Evolutionary conservation across 2,329 filamentous ascomycete genomes (phyloP).

Genomic region (Xylariaceae sp.): DNA sequence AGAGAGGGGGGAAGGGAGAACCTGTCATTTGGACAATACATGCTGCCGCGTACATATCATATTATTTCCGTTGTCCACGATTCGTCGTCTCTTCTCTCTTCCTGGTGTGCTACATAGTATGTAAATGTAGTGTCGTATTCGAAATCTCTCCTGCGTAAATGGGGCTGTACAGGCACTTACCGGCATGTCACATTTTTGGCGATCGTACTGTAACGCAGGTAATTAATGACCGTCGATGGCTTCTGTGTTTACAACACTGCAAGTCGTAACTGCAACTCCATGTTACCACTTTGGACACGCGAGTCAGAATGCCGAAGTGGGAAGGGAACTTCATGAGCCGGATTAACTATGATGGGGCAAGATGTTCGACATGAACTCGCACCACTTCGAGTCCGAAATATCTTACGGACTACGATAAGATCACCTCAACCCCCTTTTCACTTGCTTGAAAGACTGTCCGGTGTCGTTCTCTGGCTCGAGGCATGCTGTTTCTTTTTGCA

Average conservation of each 20-base stretch:
- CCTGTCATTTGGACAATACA: constrained; percentile 9
- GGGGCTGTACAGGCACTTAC: background rate
- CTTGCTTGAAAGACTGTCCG: background rate
- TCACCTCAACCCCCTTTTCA: background rate
- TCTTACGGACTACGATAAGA: no score
- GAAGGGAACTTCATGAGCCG: background rate
- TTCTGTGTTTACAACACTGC: background rate
- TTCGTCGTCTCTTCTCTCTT: background rate
- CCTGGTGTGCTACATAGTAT: constrained; percentile 3
- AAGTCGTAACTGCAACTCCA: background rate
- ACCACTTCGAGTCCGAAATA: no score
- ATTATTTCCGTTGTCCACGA: constrained; percentile 9
- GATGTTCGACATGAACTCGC: no score
- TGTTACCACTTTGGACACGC: background rate
- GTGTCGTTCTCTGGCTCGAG: constrained; percentile 4
- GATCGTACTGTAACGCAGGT: constrained; percentile 17
- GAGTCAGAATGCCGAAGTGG: background rate
- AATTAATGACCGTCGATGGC: constrained; percentile 5
- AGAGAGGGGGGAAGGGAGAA: background rate
- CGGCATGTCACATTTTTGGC: constrained; percentile 22
- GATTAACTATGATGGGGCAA: background rate
- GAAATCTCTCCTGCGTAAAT: background rate
- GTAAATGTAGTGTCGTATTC: constrained; percentile 9
- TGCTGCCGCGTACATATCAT: constrained; percentile 1
- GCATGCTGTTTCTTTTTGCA: constrained; percentile 26